Conservation (phyloP, 2,329 filamentous ascomycete genomes). For the Ploettnerulaceae sp. region DNA sequence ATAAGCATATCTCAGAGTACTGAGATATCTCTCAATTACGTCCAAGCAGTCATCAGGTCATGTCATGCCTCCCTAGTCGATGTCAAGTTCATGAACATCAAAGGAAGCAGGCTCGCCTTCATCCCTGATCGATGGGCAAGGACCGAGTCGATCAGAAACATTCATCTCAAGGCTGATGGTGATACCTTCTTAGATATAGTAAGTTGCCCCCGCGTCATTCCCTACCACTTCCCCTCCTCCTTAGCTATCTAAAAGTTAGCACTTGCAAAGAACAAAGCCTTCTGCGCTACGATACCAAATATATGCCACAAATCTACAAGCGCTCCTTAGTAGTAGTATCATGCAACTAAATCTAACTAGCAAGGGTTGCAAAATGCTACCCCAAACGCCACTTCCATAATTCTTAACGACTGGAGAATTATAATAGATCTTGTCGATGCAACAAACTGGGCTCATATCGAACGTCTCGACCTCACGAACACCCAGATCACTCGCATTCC, state of each 20-base stretch:
- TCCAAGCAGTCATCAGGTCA: slow-evolving; percentile 14
- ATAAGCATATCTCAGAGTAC: slow-evolving; percentile 18
- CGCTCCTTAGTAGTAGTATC: not conserved
- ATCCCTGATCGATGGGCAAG: slow-evolving; percentile 13
- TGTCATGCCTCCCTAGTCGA: slow-evolving; percentile 22
- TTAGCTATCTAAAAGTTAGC: no score
- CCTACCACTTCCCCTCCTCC: no score
- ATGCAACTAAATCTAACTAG: slow-evolving; percentile 16
- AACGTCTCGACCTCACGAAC: slow-evolving; percentile 26
- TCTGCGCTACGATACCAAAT: no score
- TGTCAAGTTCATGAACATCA: slow-evolving; percentile 17
- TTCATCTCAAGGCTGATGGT: slow-evolving; percentile 12
- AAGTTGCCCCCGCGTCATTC: no score
- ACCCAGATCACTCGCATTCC: slow-evolving; percentile 19
- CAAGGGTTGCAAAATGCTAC: slow-evolving; percentile 17
- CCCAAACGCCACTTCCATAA: slow-evolving; percentile 20
- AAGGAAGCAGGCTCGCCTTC: not conserved
- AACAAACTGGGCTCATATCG: slow-evolving; percentile 18
- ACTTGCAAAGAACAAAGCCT: no score
- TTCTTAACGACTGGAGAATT: slow-evolving; percentile 20
- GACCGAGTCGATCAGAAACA: slow-evolving; percentile 17
- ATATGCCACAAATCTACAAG: no score
- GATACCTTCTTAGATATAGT: slow-evolving; percentile 20
- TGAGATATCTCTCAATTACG: slow-evolving; percentile 17
- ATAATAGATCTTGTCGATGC: slow-evolving; percentile 9